These are phyloP conservation scores for Lavandula angustifolia DNA, from an alignment of 257 asterid genomes.

Conservation along the genomic window DNA sequence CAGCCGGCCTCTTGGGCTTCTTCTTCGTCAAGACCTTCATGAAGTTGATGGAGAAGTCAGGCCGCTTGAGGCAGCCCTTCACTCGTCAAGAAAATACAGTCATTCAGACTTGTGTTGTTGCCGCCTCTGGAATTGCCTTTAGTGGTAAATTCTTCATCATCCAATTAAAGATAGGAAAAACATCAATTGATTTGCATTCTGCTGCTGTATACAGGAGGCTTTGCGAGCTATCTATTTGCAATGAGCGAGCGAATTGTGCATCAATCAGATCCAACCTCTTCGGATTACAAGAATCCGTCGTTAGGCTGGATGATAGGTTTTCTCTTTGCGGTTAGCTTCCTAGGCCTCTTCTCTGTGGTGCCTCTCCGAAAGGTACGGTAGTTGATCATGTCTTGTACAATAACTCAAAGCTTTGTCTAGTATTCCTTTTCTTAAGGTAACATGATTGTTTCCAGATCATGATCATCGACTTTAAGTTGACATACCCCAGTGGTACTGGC, in stretches of 20 bases:
- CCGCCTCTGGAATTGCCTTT: slow-evolving; percentile 10
- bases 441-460: slow-evolving; percentile 3
- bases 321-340: slow-evolving; percentile 8
- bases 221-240: slow-evolving; percentile 14
- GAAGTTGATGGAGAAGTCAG: neutral
- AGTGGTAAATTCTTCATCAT: neutral
- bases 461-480: slow-evolving; percentile 31
- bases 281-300: slow-evolving; percentile 9
- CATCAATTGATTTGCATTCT: neutral
- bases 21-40: slow-evolving; percentile 10
- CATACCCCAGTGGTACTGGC: slow-evolving; percentile 39
- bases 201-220: neutral
- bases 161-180: too few relatives aligned
- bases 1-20: slow-evolving; percentile 20
- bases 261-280: neutral
- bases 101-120: slow-evolving; percentile 13
- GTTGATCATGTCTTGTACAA: too few relatives aligned
- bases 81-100: slow-evolving; percentile 15
- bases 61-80: neutral
- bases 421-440: neutral
- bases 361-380: slow-evolving; percentile 17
- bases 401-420: neutral
- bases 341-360: slow-evolving; percentile 20
- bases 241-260: neutral
- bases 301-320: slow-evolving; percentile 11